phyloP scores from a whole-genome alignment of 2,329 filamentous ascomycete species.

The Fusarium sulawesiense region DNA sequence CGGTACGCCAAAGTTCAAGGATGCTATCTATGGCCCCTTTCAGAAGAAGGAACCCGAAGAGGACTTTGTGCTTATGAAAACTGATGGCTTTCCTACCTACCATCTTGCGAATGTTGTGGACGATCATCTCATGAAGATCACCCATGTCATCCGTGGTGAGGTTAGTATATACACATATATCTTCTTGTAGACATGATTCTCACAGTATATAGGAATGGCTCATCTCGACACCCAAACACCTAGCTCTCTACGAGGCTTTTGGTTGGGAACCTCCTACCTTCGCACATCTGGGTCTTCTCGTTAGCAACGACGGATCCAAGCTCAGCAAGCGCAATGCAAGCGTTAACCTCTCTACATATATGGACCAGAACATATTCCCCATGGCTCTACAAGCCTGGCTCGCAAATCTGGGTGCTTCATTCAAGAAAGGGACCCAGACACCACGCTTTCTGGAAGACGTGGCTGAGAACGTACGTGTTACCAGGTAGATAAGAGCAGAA shows the following conservation, averaged over 20 bases:
- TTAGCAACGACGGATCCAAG: slow-evolving; percentile 76
- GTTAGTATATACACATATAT: slow-evolving; percentile 55
- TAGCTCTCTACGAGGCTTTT: slow-evolving; percentile 79
- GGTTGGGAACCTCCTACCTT: slow-evolving; percentile 79
- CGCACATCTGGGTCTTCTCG: slow-evolving; percentile 82
- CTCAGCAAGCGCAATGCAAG: slow-evolving; percentile 83
- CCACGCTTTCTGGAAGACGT: slow-evolving; percentile 72
- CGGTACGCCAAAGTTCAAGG: slow-evolving; percentile 72
- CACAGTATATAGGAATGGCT: slow-evolving; percentile 82
- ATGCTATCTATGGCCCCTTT: slow-evolving; percentile 82
- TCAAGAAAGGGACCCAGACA: slow-evolving; percentile 43
- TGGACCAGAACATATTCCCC: slow-evolving; percentile 59
- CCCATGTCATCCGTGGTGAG: slow-evolving; percentile 91
- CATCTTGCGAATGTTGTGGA: slow-evolving; percentile 98
- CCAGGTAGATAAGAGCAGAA: too few species aligned
- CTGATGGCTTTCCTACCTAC: slow-evolving; percentile 93
- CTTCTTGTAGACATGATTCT: not conserved
- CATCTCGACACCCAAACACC: slow-evolving; percentile 83
- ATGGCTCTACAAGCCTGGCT: slow-evolving; percentile 79
- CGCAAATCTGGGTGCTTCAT: slow-evolving; percentile 69
- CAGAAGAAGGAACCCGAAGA: slow-evolving; percentile 69
- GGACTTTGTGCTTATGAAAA: slow-evolving; percentile 91
- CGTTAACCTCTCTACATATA: slow-evolving; percentile 64
- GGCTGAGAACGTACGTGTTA: slow-evolving; percentile 68
- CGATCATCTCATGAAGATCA: slow-evolving; percentile 94